Evolutionary conservation across 1,284 basidiomycete species (phyloP).

Genomic region (Porodaedalea pini): DNA sequence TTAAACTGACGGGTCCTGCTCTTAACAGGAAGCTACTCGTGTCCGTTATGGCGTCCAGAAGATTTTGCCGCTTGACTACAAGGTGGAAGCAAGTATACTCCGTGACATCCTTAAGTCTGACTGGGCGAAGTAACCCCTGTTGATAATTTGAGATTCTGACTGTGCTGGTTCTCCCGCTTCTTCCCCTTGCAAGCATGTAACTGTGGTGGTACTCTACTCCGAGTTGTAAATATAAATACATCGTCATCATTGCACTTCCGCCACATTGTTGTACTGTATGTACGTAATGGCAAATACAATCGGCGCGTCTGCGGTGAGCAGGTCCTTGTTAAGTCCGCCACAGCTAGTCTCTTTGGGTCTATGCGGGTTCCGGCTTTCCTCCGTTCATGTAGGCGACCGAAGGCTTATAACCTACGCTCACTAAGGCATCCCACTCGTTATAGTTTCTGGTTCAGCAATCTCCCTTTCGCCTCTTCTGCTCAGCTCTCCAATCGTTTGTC

Average conservation of each 20-base stretch:
- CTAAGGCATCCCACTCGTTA: not conserved
- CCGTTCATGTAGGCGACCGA: constrained; percentile 1
- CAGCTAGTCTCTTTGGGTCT: not conserved
- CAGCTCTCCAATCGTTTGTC: not conserved
- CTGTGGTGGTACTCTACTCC: constrained; percentile 11
- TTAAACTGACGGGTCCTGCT: not conserved
- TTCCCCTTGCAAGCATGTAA: not conserved
- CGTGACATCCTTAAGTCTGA: constrained; percentile 46
- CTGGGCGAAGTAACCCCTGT: constrained; percentile 41
- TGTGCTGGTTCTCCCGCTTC: not conserved
- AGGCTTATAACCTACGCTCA: not conserved
- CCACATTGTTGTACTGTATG: not conserved
- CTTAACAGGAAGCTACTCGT: constrained; percentile 64
- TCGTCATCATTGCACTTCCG: too few species aligned
- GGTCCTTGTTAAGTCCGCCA: not conserved
- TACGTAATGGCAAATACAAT: constrained; percentile 10
- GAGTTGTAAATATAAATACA: constrained; percentile 3
- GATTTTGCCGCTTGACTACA: constrained; percentile 67
- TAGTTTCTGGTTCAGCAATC: not conserved
- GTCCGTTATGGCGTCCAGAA: constrained; percentile 80
- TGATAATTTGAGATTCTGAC: constrained; percentile 2
- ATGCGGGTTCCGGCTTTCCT: constrained; percentile 1
- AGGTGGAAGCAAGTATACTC: constrained; percentile 62
- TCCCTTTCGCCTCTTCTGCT: not conserved
- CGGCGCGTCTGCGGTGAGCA: not conserved